Evolutionary conservation across 306 rosid genomes (phyloP), one percentile per base, ranked within the genome.

Genomic region (Hylodesmum podocarpum): DNA sequence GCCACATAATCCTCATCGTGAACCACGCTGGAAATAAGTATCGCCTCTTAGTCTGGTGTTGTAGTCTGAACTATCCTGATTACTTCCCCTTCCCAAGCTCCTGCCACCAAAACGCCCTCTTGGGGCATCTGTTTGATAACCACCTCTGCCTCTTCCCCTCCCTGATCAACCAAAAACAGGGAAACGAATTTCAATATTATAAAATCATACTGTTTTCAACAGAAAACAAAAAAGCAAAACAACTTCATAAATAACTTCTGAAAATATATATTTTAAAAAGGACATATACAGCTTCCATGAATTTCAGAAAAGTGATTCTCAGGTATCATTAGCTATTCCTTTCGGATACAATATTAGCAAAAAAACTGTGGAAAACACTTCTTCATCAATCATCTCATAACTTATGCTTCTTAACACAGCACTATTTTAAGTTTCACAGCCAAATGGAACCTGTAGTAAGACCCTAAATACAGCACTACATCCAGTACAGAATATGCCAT

Each of bases 51-150:
- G 19, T 81, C 93, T 86, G 54, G 67, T 40, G 57, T 87, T 40
- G 57, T 87, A 87, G 74, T 91, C 97, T 55, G 85, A 82, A 13
- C 76, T 34, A 16, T 91, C 96, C 86, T 82, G 91, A 76, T 82
- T 74, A 72, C 73, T 59, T 59, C 93, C 96, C 84, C 96, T 82
- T 78, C 93, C 93, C 29, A 68, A 68, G 75, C 88, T 44, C 44
- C 97, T 87, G 55, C 73, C 86, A 21, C 95, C 93, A 76, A 86
- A 89, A 21, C 93, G 92, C 10, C 97, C 98, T 76, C 97, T 84
- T 7, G 96, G 84, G 55, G 97, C 81, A 16, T 89, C 96, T 16
- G 88, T 70, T 76, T 46, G 97, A 82, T 88, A 89, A 76, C 85
- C 47, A 16, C 91, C 86, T 81, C 98, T 81, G 43, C 89, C 95